Evolutionary conservation across 345 rosid species (phyloP).

Genomic region (Citrus australasica): DNA sequence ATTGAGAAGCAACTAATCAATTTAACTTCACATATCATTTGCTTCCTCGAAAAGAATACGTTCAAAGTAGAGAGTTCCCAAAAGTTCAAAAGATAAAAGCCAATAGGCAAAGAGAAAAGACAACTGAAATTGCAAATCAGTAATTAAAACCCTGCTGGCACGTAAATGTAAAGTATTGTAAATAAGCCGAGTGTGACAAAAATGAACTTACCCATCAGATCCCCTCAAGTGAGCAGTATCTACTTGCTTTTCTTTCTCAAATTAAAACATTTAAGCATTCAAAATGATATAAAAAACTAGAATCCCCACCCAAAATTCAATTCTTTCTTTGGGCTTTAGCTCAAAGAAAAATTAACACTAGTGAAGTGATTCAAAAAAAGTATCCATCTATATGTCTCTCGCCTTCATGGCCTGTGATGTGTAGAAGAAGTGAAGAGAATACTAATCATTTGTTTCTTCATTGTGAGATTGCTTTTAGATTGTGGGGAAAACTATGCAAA

Average conservation of each 20-base stretch:
- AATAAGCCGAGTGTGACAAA: neutral
- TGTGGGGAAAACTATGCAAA: no score
- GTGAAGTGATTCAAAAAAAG: no score
- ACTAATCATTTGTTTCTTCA: no score
- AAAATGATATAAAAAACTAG: no score
- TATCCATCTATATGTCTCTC: no score
- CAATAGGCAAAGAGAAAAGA: neutral
- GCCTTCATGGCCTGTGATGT: no score
- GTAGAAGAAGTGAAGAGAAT: no score
- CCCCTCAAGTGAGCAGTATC: neutral
- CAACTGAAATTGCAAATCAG: neutral
- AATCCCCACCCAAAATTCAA: no score
- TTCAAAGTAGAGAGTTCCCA: neutral
- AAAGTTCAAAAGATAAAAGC: neutral
- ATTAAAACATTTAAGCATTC: neutral
- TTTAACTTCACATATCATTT: neutral
- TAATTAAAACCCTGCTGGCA: neutral
- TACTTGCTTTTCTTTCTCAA: slow-evolving; percentile 1
- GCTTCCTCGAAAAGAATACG: neutral
- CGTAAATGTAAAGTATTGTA: neutral
- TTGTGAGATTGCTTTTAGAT: no score
- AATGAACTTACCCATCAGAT: neutral
- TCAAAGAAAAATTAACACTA: no score
- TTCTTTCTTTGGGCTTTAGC: no score
- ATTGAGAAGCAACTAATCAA: neutral